These are phyloP conservation scores for Scedosporium dehoogii DNA, from an alignment of 2,329 filamentous ascomycete species.

Conservation along the genomic window DNA sequence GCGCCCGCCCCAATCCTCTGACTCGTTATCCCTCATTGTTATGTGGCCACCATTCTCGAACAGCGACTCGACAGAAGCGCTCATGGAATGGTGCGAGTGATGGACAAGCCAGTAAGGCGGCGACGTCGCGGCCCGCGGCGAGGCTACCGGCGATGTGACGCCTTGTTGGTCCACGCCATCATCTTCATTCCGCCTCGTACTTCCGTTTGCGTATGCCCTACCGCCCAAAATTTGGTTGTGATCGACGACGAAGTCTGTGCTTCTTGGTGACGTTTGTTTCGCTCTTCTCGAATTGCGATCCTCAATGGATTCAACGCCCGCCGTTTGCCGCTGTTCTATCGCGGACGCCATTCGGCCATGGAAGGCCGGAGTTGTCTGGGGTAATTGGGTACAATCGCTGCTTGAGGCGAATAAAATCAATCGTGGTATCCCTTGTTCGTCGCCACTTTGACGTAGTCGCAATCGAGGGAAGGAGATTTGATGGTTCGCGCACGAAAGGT, in stretches of 20 bases:
- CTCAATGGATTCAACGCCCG: background rate
- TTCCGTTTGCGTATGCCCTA: background rate
- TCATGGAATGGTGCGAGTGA: background rate
- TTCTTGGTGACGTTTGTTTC: background rate
- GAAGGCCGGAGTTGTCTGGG: background rate
- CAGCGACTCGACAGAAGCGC: background rate
- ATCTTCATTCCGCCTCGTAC: background rate
- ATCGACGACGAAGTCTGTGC: background rate
- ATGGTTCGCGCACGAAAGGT: background rate
- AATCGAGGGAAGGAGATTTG: too few species aligned
- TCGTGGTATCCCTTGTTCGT: too few species aligned
- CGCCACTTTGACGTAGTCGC: too few species aligned
- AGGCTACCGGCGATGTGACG: background rate
- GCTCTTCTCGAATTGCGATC: background rate
- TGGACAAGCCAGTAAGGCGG: conserved; percentile 4
- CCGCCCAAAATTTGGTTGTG: background rate
- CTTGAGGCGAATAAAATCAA: background rate
- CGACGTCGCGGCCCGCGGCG: background rate
- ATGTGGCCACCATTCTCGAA: conserved; percentile 35
- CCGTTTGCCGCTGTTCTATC: background rate
- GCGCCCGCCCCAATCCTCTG: conserved; percentile 35
- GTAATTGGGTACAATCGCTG: background rate
- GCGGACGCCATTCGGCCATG: conserved; percentile 1
- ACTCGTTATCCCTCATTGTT: conserved; percentile 53
- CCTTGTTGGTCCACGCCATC: background rate